Percentiles rank a stretch among this genome's conserved stretches.
Conservation (phyloP, 495 filamentous ascomycete genomes). For the Usnea hakonensis region DNA sequence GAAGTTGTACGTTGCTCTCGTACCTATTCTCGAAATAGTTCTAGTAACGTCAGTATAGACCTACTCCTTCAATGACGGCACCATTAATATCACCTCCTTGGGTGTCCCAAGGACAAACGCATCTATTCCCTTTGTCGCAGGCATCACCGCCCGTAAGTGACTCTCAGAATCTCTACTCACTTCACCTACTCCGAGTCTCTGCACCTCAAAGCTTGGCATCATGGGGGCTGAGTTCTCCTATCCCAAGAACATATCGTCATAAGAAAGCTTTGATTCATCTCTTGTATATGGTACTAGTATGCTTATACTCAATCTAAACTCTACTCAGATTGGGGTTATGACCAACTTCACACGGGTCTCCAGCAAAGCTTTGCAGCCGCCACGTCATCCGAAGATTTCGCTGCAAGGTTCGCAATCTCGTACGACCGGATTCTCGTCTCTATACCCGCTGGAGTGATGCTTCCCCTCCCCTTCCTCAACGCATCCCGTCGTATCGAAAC, state of each 20-base stretch:
- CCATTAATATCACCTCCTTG: background rate
- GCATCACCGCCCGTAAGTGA: background rate
- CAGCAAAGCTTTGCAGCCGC: conserved; percentile 4
- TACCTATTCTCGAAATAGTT: background rate
- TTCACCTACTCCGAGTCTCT: too few species aligned
- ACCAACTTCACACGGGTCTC: conserved; percentile 6
- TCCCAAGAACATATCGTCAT: too few species aligned
- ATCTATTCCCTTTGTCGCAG: conserved; percentile 3
- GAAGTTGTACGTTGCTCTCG: conserved; percentile 3
- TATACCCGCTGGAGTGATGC: conserved; percentile 10
- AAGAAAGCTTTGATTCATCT: too few species aligned
- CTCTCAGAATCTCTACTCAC: too few species aligned
- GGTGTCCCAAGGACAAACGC: background rate
- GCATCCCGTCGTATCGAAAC: conserved; percentile 4
- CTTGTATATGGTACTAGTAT: too few species aligned
- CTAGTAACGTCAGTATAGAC: background rate
- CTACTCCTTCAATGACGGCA: background rate
- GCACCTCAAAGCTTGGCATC: too few species aligned
- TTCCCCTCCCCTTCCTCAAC: conserved; percentile 2
- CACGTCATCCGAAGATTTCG: conserved; percentile 9
- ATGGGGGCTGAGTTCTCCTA: too few species aligned
- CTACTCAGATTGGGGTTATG: conserved; percentile 2
- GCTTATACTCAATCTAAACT: too few species aligned
- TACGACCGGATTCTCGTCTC: conserved; percentile 14
- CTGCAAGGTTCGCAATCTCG: conserved; percentile 7